These are phyloP conservation scores for Aspergillus conjunctus DNA, from an alignment of 495 filamentous ascomycete genomes.

Conservation along the genomic window DNA sequence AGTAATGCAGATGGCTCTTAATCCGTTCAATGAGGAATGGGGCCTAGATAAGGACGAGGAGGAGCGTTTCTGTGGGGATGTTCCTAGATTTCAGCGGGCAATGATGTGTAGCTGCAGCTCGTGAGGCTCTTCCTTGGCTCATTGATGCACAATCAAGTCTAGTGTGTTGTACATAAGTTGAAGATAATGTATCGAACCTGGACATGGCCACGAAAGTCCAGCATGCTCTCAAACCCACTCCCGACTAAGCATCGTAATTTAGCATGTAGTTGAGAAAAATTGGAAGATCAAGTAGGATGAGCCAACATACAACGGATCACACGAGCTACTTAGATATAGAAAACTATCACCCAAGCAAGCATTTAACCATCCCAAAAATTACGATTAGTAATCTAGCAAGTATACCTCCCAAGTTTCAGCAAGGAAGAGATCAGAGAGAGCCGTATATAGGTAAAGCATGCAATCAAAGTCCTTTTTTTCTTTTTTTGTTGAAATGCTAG, in stretches of 20 bases:
- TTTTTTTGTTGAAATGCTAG: conserved; percentile 16
- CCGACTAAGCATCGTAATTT: too few relatives aligned
- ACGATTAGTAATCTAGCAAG: neutral
- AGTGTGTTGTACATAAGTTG: too few relatives aligned
- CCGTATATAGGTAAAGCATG: conserved; percentile 2
- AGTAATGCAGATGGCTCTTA: conserved; percentile 75
- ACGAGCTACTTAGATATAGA: too few relatives aligned
- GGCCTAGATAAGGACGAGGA: conserved; percentile 69
- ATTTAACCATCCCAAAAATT: neutral
- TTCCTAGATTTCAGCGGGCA: conserved; percentile 71
- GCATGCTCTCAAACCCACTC: too few relatives aligned
- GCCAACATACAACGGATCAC: too few relatives aligned
- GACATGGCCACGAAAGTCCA: too few relatives aligned
- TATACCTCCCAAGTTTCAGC: neutral
- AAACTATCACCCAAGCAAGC: neutral
- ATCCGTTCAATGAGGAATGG: conserved; percentile 86
- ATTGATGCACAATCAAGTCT: neutral
- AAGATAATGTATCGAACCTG: too few relatives aligned
- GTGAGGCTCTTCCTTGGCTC: conserved; percentile 18
- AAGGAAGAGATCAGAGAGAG: neutral
- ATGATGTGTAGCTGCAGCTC: conserved; percentile 90
- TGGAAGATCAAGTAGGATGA: too few relatives aligned
- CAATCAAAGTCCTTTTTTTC: conserved; percentile 12
- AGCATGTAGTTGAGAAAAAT: too few relatives aligned
- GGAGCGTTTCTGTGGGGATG: conserved; percentile 82